Evolutionary conservation across 2,329 filamentous ascomycete species (phyloP).

Genomic region (Cladosporium sp.): DNA sequence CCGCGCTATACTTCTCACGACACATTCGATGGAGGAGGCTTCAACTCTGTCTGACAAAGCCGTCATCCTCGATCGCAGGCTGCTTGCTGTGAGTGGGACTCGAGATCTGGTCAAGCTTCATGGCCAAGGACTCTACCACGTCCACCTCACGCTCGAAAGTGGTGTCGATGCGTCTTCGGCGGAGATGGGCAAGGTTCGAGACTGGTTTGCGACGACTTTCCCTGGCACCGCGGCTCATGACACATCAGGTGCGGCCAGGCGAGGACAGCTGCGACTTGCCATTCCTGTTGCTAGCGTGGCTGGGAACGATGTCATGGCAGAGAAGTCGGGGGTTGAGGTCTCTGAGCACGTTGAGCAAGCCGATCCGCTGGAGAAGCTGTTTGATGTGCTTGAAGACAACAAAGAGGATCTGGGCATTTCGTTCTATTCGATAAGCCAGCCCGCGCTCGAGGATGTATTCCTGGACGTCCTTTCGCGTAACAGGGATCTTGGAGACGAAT

Average conservation of each 20-base stretch:
- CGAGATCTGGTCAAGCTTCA: slow-evolving; percentile 63
- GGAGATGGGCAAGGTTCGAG: slow-evolving; percentile 58
- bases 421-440: slow-evolving; percentile 77
- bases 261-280: slow-evolving; percentile 66
- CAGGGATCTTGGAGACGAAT: slow-evolving; percentile 61
- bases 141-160: slow-evolving; percentile 67
- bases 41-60: slow-evolving; percentile 74
- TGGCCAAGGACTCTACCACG: slow-evolving; percentile 59
- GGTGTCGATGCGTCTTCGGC: slow-evolving; percentile 63
- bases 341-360: slow-evolving; percentile 8
- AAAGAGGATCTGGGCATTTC: slow-evolving; percentile 64
- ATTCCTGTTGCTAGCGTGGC: slow-evolving; percentile 40
- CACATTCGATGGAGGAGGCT: slow-evolving; percentile 89
- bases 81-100: slow-evolving; percentile 74
- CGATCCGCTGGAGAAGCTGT: slow-evolving; percentile 41
- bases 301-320: background rate
- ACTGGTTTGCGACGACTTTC: slow-evolving; percentile 58
- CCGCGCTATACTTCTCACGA: slow-evolving; percentile 79
- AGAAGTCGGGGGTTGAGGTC: background rate
- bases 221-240: slow-evolving; percentile 60
- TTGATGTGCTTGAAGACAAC: slow-evolving; percentile 63
- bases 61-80: slow-evolving; percentile 72
- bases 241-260: slow-evolving; percentile 54
- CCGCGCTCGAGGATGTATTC: slow-evolving; percentile 84
- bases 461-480: slow-evolving; percentile 72